Base-by-base conservation (phyloP, 108 stramenopile species). In the Skeletonema marinoi region DNA sequence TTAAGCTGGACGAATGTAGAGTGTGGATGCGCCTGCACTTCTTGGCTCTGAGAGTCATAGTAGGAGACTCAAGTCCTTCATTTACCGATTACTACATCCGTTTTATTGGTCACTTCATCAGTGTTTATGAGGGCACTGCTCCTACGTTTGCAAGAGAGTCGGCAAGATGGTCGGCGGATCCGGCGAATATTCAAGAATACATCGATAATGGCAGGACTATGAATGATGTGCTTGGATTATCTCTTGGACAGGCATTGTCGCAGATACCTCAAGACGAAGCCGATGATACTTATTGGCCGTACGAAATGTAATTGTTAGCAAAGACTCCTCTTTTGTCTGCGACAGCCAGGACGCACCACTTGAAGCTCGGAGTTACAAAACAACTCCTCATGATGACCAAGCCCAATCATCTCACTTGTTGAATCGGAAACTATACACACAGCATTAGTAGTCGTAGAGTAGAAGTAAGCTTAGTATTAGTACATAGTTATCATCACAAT, bases 21-120 rank as follows among this genome's bases (percentile, higher is more conserved):
- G 88, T 88, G 0, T 92, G 91, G 91, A 92, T 92, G 91, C 76
- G 91, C 6, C 60, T 92, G 11, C 89, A 90, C 65, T 92, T 92
- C 56, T 88, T 84, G 86, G 89, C 91, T 14, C 41, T 89, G 77
- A 83, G 91, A 7, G 82, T 86, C 50, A 42, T 75, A 0, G 87
- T 56, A 9, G 54, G 21, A 9, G 54, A 56, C 25, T 7, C 6
- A 56, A 56, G 59, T 16, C 91, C 91, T 35, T 74, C 59, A 31
- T 92, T 92, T 76, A 84, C 72, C 42, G 88, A 92, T 67, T 89
- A 89, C 75, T 92, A 92, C 59, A 68, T 89, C 3, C 77, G 88
- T 17, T 87, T 89, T 78, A 92, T 92, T 81, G 91, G 80, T 3
- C 91, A 92, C 74, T 92, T 89, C 70, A 86, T 92, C 0, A 59